Conservation (phyloP, 2,329 filamentous ascomycete genomes). For the Calonectria pseudoturangicola region DNA sequence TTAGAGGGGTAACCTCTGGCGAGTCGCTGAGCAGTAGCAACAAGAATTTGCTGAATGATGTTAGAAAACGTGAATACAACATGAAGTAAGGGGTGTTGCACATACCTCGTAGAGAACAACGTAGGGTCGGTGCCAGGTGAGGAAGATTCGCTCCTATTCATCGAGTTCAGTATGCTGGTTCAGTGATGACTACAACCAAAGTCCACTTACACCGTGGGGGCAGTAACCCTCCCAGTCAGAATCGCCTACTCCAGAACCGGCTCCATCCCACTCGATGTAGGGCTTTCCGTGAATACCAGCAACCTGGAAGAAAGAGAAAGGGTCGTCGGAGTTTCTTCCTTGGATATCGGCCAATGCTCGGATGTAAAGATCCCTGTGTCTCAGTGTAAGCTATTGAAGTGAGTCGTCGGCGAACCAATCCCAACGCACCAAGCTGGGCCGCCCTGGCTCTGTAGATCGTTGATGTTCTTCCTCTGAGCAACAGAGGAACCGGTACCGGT, state of each 20-base stretch:
- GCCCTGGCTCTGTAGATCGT: conserved; percentile 63
- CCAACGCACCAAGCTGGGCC: conserved; percentile 66
- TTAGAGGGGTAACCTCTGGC: conserved; percentile 65
- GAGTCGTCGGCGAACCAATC: neutral
- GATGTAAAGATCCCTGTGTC: conserved; percentile 70
- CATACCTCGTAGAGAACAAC: conserved; percentile 72
- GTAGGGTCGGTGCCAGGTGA: conserved; percentile 75
- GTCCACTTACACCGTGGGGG: conserved; percentile 65
- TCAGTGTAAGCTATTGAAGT: conserved; percentile 38
- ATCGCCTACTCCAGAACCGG: conserved; percentile 55
- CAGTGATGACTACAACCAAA: neutral
- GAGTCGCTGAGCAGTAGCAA: conserved; percentile 66
- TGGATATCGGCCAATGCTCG: conserved; percentile 67
- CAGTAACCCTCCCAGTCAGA: conserved; percentile 65
- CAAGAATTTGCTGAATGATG: conserved; percentile 69
- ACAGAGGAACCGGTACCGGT: conserved; percentile 62
- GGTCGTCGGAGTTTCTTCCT: conserved; percentile 62
- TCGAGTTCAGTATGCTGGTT: conserved; percentile 27
- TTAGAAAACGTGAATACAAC: conserved; percentile 30
- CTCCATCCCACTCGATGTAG: conserved; percentile 64
- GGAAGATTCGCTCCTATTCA: conserved; percentile 68
- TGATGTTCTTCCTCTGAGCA: conserved; percentile 67
- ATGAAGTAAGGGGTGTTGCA: neutral
- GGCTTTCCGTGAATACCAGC: conserved; percentile 65
- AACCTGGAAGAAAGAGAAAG: conserved; percentile 70